Conservation (phyloP, 495 filamentous ascomycete species). For the Trichoderma erinaceum region DNA sequence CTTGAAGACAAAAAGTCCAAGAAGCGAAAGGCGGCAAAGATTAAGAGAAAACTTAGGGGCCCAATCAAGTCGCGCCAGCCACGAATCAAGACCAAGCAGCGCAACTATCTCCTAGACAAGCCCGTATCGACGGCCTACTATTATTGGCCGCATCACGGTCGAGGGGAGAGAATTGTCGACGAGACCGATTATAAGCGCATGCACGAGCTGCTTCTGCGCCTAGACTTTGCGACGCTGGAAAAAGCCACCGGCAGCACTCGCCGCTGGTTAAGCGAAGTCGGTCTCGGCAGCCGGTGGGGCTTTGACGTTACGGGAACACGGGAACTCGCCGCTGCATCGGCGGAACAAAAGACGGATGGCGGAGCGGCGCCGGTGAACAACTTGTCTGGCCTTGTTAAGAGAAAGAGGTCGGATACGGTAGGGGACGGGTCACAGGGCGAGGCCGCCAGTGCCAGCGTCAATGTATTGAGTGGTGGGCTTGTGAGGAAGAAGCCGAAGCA, state of each 20-base stretch:
- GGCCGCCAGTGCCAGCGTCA: slow-evolving; percentile 4
- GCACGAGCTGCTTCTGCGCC: slow-evolving; percentile 71
- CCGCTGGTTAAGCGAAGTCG: slow-evolving; percentile 59
- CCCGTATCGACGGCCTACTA: slow-evolving; percentile 54
- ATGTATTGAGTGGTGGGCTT: slow-evolving; percentile 26
- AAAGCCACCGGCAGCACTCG: slow-evolving; percentile 63
- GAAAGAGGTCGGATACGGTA: slow-evolving; percentile 26
- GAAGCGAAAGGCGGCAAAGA: slow-evolving; percentile 23
- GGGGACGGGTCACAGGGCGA: background rate
- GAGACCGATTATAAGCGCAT: slow-evolving; percentile 69
- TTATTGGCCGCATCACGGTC: slow-evolving; percentile 59
- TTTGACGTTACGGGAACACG: slow-evolving; percentile 34
- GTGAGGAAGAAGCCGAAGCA: slow-evolving; percentile 53
- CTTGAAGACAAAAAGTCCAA: slow-evolving; percentile 21
- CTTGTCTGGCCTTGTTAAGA: slow-evolving; percentile 33
- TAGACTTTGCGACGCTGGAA: slow-evolving; percentile 71
- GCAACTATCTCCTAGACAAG: slow-evolving; percentile 30
- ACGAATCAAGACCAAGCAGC: slow-evolving; percentile 48
- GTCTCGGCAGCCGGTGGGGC: slow-evolving; percentile 42
- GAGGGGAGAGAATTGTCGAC: slow-evolving; percentile 63
- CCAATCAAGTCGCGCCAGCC: slow-evolving; percentile 49
- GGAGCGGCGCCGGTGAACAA: slow-evolving; percentile 26
- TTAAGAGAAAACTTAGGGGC: slow-evolving; percentile 44
- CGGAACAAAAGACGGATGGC: background rate
- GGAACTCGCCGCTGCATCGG: slow-evolving; percentile 19